Evolutionary conservation across 2,329 filamentous ascomycete species (phyloP).

Genomic region (Tolypocladium nubicola): DNA sequence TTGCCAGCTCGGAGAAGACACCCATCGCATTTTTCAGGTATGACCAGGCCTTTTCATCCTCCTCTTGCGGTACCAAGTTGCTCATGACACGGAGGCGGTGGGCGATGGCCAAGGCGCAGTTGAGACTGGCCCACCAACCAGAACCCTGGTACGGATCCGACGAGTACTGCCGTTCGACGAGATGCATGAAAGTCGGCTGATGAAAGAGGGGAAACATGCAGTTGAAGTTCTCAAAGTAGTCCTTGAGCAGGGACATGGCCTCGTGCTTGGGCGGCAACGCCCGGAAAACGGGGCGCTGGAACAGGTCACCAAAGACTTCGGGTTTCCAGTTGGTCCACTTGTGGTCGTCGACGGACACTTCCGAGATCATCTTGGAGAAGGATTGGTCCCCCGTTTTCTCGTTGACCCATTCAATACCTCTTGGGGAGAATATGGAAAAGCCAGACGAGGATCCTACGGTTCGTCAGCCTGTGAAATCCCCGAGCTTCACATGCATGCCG

Average conservation of each 20-base stretch:
- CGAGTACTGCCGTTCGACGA: slow-evolving; percentile 90
- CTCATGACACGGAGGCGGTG: slow-evolving; percentile 92
- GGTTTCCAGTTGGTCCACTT: slow-evolving; percentile 98
- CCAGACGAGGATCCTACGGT: slow-evolving; percentile 85
- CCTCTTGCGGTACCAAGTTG: slow-evolving; percentile 79
- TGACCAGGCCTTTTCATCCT: slow-evolving; percentile 90
- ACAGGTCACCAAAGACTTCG: slow-evolving; percentile 91
- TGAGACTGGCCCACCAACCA: slow-evolving; percentile 97
- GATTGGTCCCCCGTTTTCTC: slow-evolving; percentile 93
- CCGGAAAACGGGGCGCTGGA: slow-evolving; percentile 74
- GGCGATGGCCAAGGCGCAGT: slow-evolving; percentile 86
- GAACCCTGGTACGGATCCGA: slow-evolving; percentile 86
- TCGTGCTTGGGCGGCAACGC: slow-evolving; percentile 78
- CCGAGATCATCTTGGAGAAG: slow-evolving; percentile 89
- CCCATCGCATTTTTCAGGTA: slow-evolving; percentile 96
- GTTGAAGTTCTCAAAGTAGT: slow-evolving; percentile 98
- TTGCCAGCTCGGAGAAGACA: slow-evolving; percentile 82
- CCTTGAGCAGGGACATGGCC: slow-evolving; percentile 75
- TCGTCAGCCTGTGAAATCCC: slow-evolving; percentile 3
- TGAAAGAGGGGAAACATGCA: slow-evolving; percentile 97
- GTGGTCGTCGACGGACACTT: slow-evolving; percentile 83
- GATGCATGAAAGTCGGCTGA: slow-evolving; percentile 95
- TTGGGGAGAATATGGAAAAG: slow-evolving; percentile 97
- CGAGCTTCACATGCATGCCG: neutral
- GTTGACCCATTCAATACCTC: slow-evolving; percentile 97